phyloP scores from a whole-genome alignment of 345 rosid genomes.

The Pugionium dolabratum region DNA sequence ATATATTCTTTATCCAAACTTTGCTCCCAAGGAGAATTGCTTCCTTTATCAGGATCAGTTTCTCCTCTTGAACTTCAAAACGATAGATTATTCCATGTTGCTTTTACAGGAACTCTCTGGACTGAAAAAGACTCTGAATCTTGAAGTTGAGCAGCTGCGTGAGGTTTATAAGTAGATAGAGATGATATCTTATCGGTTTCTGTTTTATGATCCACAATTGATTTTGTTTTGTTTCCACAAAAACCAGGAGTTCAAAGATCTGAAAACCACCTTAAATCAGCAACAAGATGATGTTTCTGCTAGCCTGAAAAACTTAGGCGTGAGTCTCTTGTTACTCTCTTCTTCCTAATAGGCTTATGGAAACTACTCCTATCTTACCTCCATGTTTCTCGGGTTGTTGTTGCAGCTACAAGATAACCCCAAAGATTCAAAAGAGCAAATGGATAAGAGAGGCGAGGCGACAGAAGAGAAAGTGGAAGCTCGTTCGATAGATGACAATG shows the following conservation, averaged over 20 bases:
- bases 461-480: slow-evolving; percentile 42
- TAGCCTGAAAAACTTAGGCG: slow-evolving; percentile 71
- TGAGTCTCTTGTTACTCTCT: slow-evolving; percentile 31
- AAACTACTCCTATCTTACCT: neutral
- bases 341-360: neutral
- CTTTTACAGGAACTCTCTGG: slow-evolving; percentile 69
- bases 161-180: slow-evolving; percentile 26
- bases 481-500: slow-evolving; percentile 28
- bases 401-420: slow-evolving; percentile 60
- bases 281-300: slow-evolving; percentile 78
- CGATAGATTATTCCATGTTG: neutral
- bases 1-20: too few relatives aligned
- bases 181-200: slow-evolving; percentile 1
- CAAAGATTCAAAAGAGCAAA: slow-evolving; percentile 46
- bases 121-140: slow-evolving; percentile 64
- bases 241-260: slow-evolving; percentile 71
- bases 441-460: slow-evolving; percentile 35
- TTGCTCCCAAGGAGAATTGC: neutral
- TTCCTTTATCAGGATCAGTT: neutral
- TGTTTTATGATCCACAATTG: slow-evolving; percentile 3
- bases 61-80: neutral
- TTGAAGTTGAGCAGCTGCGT: slow-evolving; percentile 78
- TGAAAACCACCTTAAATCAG: slow-evolving; percentile 71
- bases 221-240: neutral
- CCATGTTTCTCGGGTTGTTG: slow-evolving; percentile 11